Evolutionary conservation across 1,284 basidiomycete species (phyloP).

Genomic region (Exobasidium rhododendri): DNA sequence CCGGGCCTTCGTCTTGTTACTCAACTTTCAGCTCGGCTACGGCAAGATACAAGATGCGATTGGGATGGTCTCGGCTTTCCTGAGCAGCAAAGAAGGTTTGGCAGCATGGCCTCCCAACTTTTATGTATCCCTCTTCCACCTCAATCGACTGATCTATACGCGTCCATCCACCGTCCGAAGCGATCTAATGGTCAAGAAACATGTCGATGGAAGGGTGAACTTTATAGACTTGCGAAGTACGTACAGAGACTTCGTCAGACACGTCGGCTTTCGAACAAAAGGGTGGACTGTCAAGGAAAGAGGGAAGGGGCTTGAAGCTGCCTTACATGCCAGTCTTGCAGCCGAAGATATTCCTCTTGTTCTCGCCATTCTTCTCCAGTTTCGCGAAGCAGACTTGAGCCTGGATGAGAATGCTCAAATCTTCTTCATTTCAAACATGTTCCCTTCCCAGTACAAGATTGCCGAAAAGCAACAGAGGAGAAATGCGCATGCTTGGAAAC

Average conservation of each 20-base stretch:
- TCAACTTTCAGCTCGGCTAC: neutral
- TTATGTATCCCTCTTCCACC: neutral
- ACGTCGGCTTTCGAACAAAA: neutral
- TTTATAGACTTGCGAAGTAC: neutral
- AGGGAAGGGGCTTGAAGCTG: neutral
- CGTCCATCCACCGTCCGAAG: neutral
- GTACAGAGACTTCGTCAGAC: neutral
- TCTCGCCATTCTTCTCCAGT: neutral
- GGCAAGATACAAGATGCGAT: neutral
- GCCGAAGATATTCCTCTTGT: conserved; percentile 2
- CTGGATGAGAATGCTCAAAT: neutral
- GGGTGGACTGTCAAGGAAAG: neutral
- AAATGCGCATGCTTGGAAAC: neutral
- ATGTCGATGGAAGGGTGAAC: neutral
- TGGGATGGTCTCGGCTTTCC: neutral
- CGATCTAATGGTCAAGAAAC: neutral
- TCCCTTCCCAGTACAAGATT: neutral
- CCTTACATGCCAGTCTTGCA: neutral
- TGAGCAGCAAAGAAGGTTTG: neutral
- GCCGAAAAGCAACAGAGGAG: neutral
- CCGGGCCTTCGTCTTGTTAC: neutral
- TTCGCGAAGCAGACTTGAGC: neutral
- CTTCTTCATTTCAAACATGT: neutral
- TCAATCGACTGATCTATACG: neutral
- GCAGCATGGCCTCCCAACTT: neutral